Evolutionary conservation across 352 stramenopile species (phyloP).

Genomic region (Globisporangium iwayamae): DNA sequence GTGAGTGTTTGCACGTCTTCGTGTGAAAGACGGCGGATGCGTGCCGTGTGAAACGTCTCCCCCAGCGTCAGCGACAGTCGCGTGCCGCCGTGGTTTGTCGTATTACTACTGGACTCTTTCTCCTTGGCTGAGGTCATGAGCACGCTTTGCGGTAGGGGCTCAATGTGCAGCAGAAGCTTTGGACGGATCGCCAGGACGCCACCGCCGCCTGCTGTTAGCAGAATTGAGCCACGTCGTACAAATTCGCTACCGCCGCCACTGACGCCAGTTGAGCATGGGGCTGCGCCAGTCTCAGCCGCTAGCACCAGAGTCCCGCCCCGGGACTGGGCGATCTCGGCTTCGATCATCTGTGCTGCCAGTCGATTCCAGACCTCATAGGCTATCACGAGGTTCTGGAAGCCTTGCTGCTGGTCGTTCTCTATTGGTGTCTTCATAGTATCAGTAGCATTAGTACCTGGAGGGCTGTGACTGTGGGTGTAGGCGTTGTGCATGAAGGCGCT

Average conservation of each 20-base stretch:
- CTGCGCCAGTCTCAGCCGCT: background rate
- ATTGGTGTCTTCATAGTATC: background rate
- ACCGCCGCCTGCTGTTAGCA: background rate
- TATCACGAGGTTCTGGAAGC: constrained; percentile 28
- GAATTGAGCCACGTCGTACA: background rate
- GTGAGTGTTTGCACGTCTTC: constrained; percentile 28
- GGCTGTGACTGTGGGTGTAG: constrained; percentile 18
- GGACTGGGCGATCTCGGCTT: constrained; percentile 35
- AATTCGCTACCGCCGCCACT: background rate
- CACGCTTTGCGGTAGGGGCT: constrained; percentile 31
- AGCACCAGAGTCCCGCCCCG: constrained; percentile 8
- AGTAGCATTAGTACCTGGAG: background rate
- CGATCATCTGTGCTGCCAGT: constrained; percentile 39
- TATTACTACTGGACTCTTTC: background rate
- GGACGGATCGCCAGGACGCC: constrained; percentile 19
- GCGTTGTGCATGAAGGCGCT: constrained; percentile 52
- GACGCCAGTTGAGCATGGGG: background rate
- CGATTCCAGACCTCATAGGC: constrained; percentile 45
- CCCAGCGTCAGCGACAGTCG: constrained; percentile 22
- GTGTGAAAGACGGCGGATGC: constrained; percentile 31
- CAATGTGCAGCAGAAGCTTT: constrained; percentile 42
- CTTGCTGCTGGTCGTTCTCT: constrained; percentile 10
- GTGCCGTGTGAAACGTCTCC: constrained; percentile 40
- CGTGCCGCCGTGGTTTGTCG: background rate
- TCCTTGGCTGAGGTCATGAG: constrained; percentile 23